These are phyloP conservation scores for Lagerstroemia speciosa DNA, from an alignment of 345 rosid species.

Conservation along the genomic window DNA sequence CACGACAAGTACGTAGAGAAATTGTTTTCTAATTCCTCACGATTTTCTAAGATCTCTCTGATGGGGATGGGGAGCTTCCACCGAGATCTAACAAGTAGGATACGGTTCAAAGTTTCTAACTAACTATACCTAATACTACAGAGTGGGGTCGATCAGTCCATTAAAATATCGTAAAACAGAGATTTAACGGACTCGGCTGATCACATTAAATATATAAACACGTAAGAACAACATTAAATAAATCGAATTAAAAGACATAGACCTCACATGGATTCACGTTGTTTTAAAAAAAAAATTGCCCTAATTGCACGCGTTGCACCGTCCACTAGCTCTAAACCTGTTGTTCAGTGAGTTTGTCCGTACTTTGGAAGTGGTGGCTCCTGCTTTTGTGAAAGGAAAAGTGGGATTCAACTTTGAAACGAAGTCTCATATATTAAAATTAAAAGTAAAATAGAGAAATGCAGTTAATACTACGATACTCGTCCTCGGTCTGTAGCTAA, in stretches of 20 bases:
- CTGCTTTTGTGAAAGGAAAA: neutral
- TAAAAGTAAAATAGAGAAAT: neutral
- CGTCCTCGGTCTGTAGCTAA: too few relatives aligned
- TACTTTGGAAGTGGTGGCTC: conserved; percentile 2
- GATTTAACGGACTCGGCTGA: too few relatives aligned
- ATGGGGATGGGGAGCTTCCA: neutral
- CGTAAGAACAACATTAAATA: too few relatives aligned
- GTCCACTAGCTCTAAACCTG: neutral
- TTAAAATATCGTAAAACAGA: too few relatives aligned
- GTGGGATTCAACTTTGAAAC: neutral
- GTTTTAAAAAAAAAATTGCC: too few relatives aligned
- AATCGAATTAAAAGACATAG: too few relatives aligned
- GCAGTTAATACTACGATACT: neutral
- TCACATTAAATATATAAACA: too few relatives aligned
- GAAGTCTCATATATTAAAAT: neutral
- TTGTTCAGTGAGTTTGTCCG: neutral
- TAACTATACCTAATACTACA: neutral
- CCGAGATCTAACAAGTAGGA: neutral
- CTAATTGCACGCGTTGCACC: neutral
- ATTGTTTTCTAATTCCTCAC: neutral
- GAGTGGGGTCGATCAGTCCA: too few relatives aligned
- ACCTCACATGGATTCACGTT: too few relatives aligned
- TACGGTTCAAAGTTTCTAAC: neutral
- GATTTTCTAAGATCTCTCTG: neutral
- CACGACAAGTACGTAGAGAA: neutral